Conservation (phyloP, 768 basidiomycete genomes). For the Xerocomus brunneocitrinus region DNA sequence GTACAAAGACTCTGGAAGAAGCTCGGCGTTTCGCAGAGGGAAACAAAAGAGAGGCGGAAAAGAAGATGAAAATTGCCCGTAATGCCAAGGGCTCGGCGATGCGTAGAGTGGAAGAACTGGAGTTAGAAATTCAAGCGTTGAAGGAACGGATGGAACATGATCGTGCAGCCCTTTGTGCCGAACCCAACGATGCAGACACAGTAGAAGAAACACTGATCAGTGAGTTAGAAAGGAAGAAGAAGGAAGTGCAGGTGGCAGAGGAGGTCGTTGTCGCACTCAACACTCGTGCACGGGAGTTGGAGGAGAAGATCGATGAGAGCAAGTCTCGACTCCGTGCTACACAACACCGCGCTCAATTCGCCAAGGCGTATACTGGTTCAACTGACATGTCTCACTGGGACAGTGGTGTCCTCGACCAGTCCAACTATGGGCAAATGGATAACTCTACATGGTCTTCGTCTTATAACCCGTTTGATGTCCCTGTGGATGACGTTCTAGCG, state of each 20-base stretch:
- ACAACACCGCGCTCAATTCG: constrained; percentile 53
- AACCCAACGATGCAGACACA: constrained; percentile 39
- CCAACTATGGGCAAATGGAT: constrained; percentile 14
- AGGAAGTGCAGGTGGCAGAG: constrained; percentile 56
- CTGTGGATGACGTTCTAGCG: constrained; percentile 16
- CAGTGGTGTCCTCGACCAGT: constrained; percentile 4
- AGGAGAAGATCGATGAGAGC: constrained; percentile 62
- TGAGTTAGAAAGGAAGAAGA: constrained; percentile 51
- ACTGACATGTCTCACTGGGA: constrained; percentile 8
- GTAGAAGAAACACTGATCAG: constrained; percentile 43
- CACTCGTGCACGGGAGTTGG: constrained; percentile 65
- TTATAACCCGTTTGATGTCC: constrained; percentile 30
- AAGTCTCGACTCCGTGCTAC: constrained; percentile 55
- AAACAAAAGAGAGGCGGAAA: constrained; percentile 80
- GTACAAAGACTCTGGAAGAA: constrained; percentile 85
- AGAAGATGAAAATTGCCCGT: constrained; percentile 71
- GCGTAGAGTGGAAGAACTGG: constrained; percentile 53
- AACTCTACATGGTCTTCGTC: constrained; percentile 21
- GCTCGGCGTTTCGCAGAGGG: constrained; percentile 78
- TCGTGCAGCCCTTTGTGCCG: constrained; percentile 45
- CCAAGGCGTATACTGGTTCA: constrained; percentile 29
- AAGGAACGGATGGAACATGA: constrained; percentile 54
- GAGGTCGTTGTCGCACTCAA: constrained; percentile 60
- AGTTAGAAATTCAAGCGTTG: constrained; percentile 55
- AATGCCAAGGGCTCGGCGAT: constrained; percentile 57